These are phyloP conservation scores for Euphorbia peplus DNA, from an alignment of 345 rosid genomes.

Conservation along the genomic window DNA sequence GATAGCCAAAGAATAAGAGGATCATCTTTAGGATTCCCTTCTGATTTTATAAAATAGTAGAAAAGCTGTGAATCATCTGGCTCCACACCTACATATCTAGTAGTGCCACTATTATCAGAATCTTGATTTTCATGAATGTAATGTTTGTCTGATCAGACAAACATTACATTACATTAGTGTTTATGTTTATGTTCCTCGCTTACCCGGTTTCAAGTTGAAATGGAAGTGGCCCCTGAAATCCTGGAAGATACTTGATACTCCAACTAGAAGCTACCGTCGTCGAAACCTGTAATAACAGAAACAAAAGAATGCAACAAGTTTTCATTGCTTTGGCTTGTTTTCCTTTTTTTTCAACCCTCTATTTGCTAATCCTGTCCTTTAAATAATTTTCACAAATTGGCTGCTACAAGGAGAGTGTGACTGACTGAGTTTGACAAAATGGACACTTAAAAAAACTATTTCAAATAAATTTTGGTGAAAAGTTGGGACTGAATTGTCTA, in stretches of 20 bases:
- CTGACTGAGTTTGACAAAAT: no score
- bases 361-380: no score
- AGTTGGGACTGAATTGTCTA: neutral
- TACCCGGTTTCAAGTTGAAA: constrained; percentile 25
- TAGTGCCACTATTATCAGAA: neutral
- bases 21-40: constrained; percentile 10
- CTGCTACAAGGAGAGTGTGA: neutral
- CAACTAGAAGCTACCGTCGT: neutral
- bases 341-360: neutral
- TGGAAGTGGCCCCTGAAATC: constrained; percentile 20
- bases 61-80: constrained; percentile 25
- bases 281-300: neutral
- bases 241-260: constrained; percentile 15
- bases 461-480: no score
- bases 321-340: neutral
- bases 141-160: neutral
- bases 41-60: constrained; percentile 24
- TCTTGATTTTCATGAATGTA: no score
- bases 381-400: neutral
- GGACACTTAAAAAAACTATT: no score
- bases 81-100: constrained; percentile 24
- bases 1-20: constrained; percentile 27
- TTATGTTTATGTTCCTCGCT: neutral
- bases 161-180: no score
- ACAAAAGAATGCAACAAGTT: neutral